Evolutionary conservation across 306 rosid genomes (phyloP).

Genomic region (Citrullus mucosospermus): DNA sequence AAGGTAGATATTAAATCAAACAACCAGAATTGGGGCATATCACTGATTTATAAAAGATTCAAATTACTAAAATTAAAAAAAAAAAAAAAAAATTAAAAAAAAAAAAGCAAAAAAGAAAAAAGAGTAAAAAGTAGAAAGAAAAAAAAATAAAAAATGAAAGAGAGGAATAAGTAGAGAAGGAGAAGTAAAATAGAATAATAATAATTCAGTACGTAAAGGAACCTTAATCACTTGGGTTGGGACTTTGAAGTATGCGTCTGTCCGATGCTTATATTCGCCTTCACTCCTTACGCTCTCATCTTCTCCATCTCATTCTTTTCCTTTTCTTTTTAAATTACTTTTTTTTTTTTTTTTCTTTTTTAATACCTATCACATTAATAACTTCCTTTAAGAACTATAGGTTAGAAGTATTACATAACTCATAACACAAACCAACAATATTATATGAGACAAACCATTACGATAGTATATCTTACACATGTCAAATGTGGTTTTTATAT

Average conservation of each 20-base stretch:
- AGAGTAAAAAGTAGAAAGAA: not conserved
- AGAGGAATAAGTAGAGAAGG: not conserved
- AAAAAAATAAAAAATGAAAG: not conserved
- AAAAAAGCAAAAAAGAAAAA: too few relatives aligned
- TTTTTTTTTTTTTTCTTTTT: not conserved
- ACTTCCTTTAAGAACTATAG: too few relatives aligned
- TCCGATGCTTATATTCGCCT: constrained; percentile 1
- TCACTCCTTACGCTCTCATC: constrained; percentile 2
- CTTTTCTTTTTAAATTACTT: not conserved
- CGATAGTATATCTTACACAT: too few relatives aligned
- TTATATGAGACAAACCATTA: too few relatives aligned
- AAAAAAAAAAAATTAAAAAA: not conserved
- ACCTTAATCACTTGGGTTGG: not conserved
- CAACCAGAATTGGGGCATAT: too few relatives aligned
- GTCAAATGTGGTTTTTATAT: too few relatives aligned
- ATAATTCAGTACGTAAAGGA: not conserved
- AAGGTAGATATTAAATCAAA: too few relatives aligned
- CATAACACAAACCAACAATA: too few relatives aligned
- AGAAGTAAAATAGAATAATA: not conserved
- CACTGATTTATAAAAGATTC: too few relatives aligned
- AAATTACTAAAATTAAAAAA: not conserved
- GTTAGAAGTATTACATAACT: too few relatives aligned
- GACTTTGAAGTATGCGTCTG: not conserved
- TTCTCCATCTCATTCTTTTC: not conserved
- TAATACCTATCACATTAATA: too few relatives aligned